A percentile compares a stretch with the other conserved stretches of the same genome.
These are phyloP conservation scores for Lenzites betulinus DNA, from an alignment of 768 basidiomycete genomes.

Conservation along the genomic window DNA sequence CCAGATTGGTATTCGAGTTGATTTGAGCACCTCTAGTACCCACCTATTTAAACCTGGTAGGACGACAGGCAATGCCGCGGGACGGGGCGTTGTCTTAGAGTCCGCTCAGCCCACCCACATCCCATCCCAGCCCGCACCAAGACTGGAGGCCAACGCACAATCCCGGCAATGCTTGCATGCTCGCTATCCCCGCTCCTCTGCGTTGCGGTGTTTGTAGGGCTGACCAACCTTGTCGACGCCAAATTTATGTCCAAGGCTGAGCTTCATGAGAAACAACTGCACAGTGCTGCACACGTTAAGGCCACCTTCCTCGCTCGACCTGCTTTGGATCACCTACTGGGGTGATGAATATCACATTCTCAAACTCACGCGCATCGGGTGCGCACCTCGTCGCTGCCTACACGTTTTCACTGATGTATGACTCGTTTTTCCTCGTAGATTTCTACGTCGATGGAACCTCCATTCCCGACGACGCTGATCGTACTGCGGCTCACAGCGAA, in stretches of 20 bases:
- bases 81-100: no score
- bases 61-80: no score
- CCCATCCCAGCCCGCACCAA: no score
- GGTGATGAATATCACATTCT: conserved; percentile 69
- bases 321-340: background rate
- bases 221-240: background rate
- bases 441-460: conserved; percentile 69
- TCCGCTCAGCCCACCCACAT: no score
- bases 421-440: conserved; percentile 39
- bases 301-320: conserved; percentile 8
- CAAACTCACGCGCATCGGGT: conserved; percentile 68
- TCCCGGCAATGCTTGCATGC: background rate
- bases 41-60: no score
- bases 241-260: conserved; percentile 39
- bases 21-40: no score
- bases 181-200: conserved; percentile 2
- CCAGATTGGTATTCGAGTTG: no score
- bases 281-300: conserved; percentile 47
- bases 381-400: background rate
- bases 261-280: conserved; percentile 45
- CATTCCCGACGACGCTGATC: conserved; percentile 69
- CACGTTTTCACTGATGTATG: background rate
- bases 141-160: no score
- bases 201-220: background rate
- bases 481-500: conserved; percentile 41